These are phyloP conservation scores for Asclepias syriaca DNA, from an alignment of 257 asterid species.

Conservation along the genomic window DNA sequence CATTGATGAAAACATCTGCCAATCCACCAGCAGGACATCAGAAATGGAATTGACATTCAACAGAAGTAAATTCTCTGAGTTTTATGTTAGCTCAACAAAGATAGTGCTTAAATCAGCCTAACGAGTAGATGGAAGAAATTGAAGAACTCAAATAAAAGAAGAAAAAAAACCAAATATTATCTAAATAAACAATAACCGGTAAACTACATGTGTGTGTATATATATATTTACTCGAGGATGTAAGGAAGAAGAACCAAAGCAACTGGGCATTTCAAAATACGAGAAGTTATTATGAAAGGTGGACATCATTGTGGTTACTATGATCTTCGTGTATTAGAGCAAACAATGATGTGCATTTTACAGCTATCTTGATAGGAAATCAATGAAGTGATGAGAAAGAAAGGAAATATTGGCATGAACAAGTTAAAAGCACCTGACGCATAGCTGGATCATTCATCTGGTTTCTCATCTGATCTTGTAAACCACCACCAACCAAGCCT, in stretches of 20 bases:
- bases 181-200: neutral
- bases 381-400: neutral
- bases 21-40: conserved; percentile 21
- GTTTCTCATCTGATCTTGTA: conserved; percentile 91
- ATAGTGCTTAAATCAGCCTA: neutral
- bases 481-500: conserved; percentile 46
- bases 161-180: neutral
- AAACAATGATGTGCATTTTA: neutral
- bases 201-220: neutral
- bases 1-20: conserved; percentile 93
- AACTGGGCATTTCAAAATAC: neutral
- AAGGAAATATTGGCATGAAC: neutral
- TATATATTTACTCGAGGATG: neutral
- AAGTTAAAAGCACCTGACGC: conserved; percentile 63
- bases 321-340: neutral
- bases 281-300: neutral
- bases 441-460: conserved; percentile 97
- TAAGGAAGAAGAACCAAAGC: neutral
- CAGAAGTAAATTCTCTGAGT: neutral
- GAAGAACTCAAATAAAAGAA: neutral
- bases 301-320: neutral
- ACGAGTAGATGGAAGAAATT: neutral
- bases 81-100: neutral
- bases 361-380: neutral
- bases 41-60: neutral